Evolutionary conservation across 768 basidiomycete genomes (phyloP), one percentile per base, ranked within the genome.

Genomic region (Lactarius hengduanensis): DNA sequence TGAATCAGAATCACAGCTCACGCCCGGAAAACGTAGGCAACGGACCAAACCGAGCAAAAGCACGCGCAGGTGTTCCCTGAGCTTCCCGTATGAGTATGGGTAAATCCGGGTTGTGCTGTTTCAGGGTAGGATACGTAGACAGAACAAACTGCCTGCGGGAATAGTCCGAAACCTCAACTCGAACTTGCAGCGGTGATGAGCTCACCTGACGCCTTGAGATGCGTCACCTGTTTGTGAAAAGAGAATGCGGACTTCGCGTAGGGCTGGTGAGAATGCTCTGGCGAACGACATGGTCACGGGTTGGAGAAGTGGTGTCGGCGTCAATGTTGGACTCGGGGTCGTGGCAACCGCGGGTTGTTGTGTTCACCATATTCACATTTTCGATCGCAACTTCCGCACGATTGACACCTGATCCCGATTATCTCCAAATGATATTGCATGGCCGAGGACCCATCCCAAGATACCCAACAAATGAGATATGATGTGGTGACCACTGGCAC

Each of bases 1-100:
- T 47, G 22, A 15, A 20, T 71, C 5, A 65, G 62, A 43, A 43
- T 13, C 59, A 32, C 26, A 28, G 6, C 32, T 16, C 22, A 28
- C n/a, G 58, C 30, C 28, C 22, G 34, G 50, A 15, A 22, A 38
- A 22, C n/a, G 53, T 36, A 6, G 28, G 4, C 3, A 30, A 75
- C 90, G 76, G 78, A 94, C 92, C 92, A 74, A 91, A 94, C 73
- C 92, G 82, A 61, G 90, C 92, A 82, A 93, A 94, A 57, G 84
- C 85, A 73, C 92, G 82, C 68, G 91, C 91, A 43, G 90, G 91
- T 9, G 90, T 92, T 43, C 87, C 90, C 61, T 78, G 80, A 18
- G 91, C 92, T 77, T 92, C 90, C 71, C 92, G 83, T 72, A 94
- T 90, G 71, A 94, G 76, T 43, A 92, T 82, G 20, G 91, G 92